These are phyloP conservation scores for Arabidopsis thaliana DNA, from an alignment of 345 rosid genomes.

Conservation along the genomic window TAIR10.1 NC_003070.9:6257001-6257500, in stretches of 20 bases:
- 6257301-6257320: slow-evolving; percentile 51
- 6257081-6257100: slow-evolving; percentile 29
- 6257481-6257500: slow-evolving; percentile 70
- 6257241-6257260: slow-evolving; percentile 1
- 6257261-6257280: slow-evolving; percentile 1
- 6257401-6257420: background rate
- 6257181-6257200: slow-evolving; percentile 81
- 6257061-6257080: slow-evolving; percentile 14
- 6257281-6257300: slow-evolving; percentile 3
- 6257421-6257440: background rate
- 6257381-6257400: slow-evolving; percentile 39
- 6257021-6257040: background rate
- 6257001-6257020: slow-evolving; percentile 5
- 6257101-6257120: slow-evolving; percentile 97
- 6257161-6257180: slow-evolving; percentile 87
- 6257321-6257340: slow-evolving; percentile 84
- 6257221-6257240: slow-evolving; percentile 84
- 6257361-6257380: slow-evolving; percentile 77
- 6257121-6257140: slow-evolving; percentile 77
- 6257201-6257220: slow-evolving; percentile 87
- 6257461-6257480: slow-evolving; percentile 65
- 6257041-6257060: background rate
- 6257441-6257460: slow-evolving; percentile 7
- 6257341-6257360: slow-evolving; percentile 68
- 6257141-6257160: slow-evolving; percentile 74